Evolutionary conservation across 305 asterid genomes (phyloP).

Genomic region (Lippia alba): DNA sequence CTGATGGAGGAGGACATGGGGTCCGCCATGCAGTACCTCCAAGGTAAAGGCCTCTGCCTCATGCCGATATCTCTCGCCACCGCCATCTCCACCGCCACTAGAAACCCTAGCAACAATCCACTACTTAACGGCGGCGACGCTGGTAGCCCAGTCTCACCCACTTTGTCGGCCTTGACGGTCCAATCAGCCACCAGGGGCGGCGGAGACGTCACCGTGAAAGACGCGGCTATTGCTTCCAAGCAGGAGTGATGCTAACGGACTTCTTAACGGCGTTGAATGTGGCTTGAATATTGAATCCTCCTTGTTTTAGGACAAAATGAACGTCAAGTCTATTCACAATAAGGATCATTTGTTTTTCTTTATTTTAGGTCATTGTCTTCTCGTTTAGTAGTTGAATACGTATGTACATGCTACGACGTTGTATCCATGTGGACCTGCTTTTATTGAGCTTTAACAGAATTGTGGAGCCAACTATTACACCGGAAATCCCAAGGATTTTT

Average conservation of each 20-base stretch:
- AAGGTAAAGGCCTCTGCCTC: constrained; percentile 90
- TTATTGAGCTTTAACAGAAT: constrained; percentile 2
- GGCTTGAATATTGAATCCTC: not conserved
- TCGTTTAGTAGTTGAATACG: not conserved
- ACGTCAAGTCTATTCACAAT: not conserved
- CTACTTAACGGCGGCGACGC: constrained; percentile 41
- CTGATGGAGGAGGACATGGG: constrained; percentile 96
- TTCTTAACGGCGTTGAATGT: constrained; percentile 4
- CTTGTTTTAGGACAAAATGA: constrained; percentile 9
- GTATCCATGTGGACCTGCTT: constrained; percentile 49
- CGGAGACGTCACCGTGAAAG: constrained; percentile 50
- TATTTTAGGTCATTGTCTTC: not conserved
- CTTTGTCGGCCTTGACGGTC: constrained; percentile 72
- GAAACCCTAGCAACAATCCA: constrained; percentile 50
- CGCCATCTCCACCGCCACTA: constrained; percentile 73
- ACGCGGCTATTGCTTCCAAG: constrained; percentile 48
- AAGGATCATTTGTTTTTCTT: not conserved
- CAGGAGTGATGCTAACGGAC: constrained; percentile 32
- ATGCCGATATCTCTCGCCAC: constrained; percentile 93
- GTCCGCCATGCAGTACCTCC: constrained; percentile 92
- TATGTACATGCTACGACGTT: constrained; percentile 36
- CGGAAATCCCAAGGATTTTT: too few species aligned
- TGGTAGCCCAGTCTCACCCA: constrained; percentile 68
- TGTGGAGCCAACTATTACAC: too few species aligned
- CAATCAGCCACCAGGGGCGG: constrained; percentile 61